Percentiles rank a stretch among this genome's conserved stretches.
These are phyloP conservation scores for Biscutella auriculata DNA, from an alignment of 441 rosid species.

Conservation along the genomic window DNA sequence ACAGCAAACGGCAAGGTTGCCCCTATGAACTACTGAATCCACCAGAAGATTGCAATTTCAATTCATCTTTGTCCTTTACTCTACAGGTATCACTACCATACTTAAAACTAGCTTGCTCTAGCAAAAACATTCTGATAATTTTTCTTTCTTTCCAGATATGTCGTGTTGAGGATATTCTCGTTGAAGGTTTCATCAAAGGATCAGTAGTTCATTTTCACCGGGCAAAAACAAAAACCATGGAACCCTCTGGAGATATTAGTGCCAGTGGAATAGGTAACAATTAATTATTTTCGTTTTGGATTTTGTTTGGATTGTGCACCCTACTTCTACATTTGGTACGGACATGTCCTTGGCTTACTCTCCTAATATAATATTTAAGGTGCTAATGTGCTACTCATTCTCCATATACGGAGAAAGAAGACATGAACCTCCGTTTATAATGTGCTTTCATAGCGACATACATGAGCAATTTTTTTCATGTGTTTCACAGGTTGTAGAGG, in stretches of 20 bases:
- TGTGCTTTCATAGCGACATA: not conserved
- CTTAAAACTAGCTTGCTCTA: conserved; percentile 2
- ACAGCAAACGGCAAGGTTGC: conserved; percentile 63
- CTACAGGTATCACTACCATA: conserved; percentile 55
- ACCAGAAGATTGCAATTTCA: conserved; percentile 99
- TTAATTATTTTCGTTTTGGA: not conserved
- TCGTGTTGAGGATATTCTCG: conserved; percentile 84
- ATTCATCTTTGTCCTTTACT: conserved; percentile 83
- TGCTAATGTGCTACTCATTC: not conserved
- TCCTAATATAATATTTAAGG: not conserved
- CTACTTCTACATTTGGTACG: not conserved
- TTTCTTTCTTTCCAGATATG: conserved; percentile 49
- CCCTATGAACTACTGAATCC: conserved; percentile 78
- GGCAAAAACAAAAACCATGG: conserved; percentile 64
- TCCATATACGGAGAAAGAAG: not conserved
- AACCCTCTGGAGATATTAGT: conserved; percentile 66
- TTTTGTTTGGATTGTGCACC: conserved; percentile 8
- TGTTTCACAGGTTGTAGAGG: conserved; percentile 75
- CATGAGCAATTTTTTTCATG: not conserved
- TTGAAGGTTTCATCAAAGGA: conserved; percentile 78
- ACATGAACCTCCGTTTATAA: not conserved
- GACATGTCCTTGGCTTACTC: conserved; percentile 2
- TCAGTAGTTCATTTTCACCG: conserved; percentile 91
- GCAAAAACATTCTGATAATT: conserved; percentile 10
- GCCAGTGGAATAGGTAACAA: conserved; percentile 78